Base-by-base conservation (phyloP, 2,329 filamentous ascomycete species). In the Pestalotiopsis sp. region DNA sequence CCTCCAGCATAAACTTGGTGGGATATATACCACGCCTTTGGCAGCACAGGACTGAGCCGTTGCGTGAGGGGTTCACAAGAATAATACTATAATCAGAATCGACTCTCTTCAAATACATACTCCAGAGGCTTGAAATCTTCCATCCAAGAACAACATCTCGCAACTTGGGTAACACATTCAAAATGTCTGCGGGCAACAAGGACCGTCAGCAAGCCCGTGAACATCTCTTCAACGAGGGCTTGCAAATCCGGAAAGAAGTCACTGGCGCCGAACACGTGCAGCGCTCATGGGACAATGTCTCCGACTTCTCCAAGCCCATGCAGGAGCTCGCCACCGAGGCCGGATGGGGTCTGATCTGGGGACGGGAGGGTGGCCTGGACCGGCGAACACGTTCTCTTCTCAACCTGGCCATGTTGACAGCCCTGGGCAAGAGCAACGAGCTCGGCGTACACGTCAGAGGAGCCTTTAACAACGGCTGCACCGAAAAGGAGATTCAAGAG, bases 251-350 rank as follows among this genome's bases (percentile, higher is more conserved):
- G 27, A 56, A 38, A 39, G 31, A 66, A 14, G 64, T 66, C 13
- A 66, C 64, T 3, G 64, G 64, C 31, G 64, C 64, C 52, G 52
- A 39, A 31, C 64, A 66, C 14, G 64, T 66, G 9, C n/a, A 66
- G 27, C 64, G 64, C 52, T 66, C 64, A 7, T 66, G 64, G 64
- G 64, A 27, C 52, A 60, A 59, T 45, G 64, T 60, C 4, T 41
- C 64, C 7, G 64, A 66, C 41, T 66, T 66, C 20, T 66, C 64
- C 7, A 56, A 56, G 25, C 64, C 64, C 17, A 66, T 66, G 64
- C 64, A 66, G 27, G 64, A 66, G 64, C 64, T 66, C 4, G 64
- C 64, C 52, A 66, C 64, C 9, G 64, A 66, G 38, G 64, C 64
- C 12, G 64, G 64, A 36, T 66, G 64, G 64, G 64, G 64, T 27